These are phyloP conservation scores for Trifolium pratense DNA, from an alignment of 306 rosid species.

Conservation along the genomic window DNA sequence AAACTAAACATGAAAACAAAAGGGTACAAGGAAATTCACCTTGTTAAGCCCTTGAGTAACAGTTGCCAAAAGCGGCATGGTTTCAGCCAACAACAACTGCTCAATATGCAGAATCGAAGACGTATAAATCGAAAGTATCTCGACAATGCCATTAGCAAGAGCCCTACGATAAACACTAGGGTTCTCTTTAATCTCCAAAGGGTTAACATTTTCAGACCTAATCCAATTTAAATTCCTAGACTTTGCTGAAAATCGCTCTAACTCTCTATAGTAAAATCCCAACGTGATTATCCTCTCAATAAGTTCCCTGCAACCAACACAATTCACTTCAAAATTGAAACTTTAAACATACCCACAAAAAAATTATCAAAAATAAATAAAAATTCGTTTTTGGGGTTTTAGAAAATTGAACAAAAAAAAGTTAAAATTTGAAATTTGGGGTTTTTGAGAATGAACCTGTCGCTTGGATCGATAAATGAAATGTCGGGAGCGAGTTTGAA, in stretches of 20 bases:
- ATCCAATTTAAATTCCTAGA: conserved; percentile 93
- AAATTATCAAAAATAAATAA: background rate
- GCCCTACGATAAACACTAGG: conserved; percentile 90
- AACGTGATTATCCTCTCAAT: conserved; percentile 79
- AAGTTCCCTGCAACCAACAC: conserved; percentile 70
- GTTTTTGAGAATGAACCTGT: conserved; percentile 55
- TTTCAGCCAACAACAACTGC: conserved; percentile 82
- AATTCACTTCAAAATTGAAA: conserved; percentile 23
- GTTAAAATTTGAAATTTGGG: background rate
- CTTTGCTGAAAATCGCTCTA: conserved; percentile 77
- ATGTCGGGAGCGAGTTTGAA: conserved; percentile 88
- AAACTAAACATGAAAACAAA: conserved; percentile 1
- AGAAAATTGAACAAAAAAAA: background rate
- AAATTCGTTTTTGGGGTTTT: conserved; percentile 9
- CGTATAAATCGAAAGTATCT: conserved; percentile 80
- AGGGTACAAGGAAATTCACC: conserved; percentile 44
- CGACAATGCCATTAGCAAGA: conserved; percentile 87
- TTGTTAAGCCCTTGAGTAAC: conserved; percentile 92
- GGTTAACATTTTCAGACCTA: conserved; percentile 58
- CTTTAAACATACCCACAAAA: conserved; percentile 6
- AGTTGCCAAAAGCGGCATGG: conserved; percentile 82
- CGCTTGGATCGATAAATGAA: conserved; percentile 82
- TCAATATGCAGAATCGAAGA: conserved; percentile 89
- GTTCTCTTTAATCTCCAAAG: conserved; percentile 51
- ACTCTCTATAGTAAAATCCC: conserved; percentile 93